Conservation (phyloP, 1,284 basidiomycete species). For the Xerocomus cyaneibrunnescens region DNA sequence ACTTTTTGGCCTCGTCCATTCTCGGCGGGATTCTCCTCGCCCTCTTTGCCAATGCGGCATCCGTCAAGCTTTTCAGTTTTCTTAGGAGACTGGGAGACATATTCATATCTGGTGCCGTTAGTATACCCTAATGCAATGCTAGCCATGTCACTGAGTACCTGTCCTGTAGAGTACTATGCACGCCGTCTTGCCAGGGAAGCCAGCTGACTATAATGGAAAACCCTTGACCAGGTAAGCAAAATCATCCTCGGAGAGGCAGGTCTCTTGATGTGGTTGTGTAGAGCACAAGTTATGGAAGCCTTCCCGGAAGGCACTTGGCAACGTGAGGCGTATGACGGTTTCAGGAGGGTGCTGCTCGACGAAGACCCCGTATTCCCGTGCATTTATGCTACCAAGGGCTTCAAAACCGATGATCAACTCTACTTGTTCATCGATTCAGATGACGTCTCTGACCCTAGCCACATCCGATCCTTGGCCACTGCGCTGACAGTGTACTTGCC, state of each 20-base stretch:
- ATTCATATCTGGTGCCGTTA: background rate
- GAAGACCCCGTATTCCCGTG: background rate
- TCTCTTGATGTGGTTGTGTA: background rate
- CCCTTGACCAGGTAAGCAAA: background rate
- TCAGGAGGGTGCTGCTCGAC: background rate
- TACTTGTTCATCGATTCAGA: background rate
- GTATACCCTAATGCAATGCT: background rate
- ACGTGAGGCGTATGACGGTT: background rate
- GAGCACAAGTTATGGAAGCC: background rate
- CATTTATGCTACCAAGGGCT: conserved; percentile 1
- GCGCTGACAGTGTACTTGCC: background rate
- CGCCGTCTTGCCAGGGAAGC: background rate
- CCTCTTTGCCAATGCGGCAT: background rate
- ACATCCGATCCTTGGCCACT: background rate
- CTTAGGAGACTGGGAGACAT: background rate
- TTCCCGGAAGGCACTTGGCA: background rate
- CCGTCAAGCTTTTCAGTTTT: background rate
- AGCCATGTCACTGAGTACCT: background rate
- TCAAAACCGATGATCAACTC: background rate
- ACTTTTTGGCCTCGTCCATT: background rate
- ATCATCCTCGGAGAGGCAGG: background rate
- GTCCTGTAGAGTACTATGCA: background rate
- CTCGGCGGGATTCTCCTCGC: background rate
- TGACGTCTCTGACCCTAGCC: background rate
- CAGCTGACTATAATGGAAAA: background rate